Evolutionary conservation across 441 rosid species (phyloP), one percentile per base, ranked within the genome.

Genomic region (Erysimum pusillum): DNA sequence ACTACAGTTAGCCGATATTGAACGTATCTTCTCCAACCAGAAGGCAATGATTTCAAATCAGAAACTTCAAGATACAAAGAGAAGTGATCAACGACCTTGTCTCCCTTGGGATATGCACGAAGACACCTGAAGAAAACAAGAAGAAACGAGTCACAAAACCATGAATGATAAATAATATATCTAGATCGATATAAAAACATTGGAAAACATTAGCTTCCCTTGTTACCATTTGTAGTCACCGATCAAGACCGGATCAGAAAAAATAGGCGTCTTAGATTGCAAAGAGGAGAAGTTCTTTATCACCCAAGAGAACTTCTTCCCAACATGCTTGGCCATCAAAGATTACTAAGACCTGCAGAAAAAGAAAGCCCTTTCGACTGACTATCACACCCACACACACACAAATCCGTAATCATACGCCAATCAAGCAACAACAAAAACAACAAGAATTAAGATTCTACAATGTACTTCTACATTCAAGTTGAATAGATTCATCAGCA

Each of bases 141-240:
- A 25, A 14, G 20, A 28, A 2, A 49, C 7, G 3, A 52, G 13
- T 11, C 17, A 51, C 13, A 44, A 44, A 44, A 44, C 49, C 8
- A 14, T 44, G 9, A 0, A 44, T 38, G 41, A 38, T 38, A 38
- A 4, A 34, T 34, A 4, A 0, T 41, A 11, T 41, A 41, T 41
- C 6, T 17, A 13, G 8, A 41, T 41, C 6, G 45, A 18, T 2
- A 0, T 6, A 3, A 28, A 25, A 41, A 41, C 6, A 41, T 41
- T 11, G 45, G 6, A 12, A 12, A 11, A 4, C 9, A 11, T 41
- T 3, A 41, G 0, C n/a, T 41, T 41, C 2, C 6, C 6, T 31
- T 31, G 6, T 65, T 80, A 89, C 90, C 90, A 88, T 80, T 85
- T 81, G 71, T 76, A 87, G 34, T 86, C 82, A 14, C 87, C 86